Base-by-base conservation (phyloP, 2,329 filamentous ascomycete genomes). In the Dactylellina drechsleri region DNA sequence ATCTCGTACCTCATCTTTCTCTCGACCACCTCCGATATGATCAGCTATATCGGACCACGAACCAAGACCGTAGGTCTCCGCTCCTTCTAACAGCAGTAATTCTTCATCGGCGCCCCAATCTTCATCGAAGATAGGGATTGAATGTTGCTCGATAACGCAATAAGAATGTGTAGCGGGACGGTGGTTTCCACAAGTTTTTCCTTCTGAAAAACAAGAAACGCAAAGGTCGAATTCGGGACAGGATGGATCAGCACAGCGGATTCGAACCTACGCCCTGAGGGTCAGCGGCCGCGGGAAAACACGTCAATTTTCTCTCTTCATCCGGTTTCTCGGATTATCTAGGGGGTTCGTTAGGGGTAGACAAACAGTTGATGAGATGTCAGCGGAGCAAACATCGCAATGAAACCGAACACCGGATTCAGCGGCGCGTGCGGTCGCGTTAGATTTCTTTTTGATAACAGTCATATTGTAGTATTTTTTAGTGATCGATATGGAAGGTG, bases 101-200 rank as follows among this genome's bases (percentile, higher is more conserved):
- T 99, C 95, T 81, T 99, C 95, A 81, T 99, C 95, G 23, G 95
- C 95, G 61, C 95, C 95, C 95, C 95, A 99, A 80, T 97, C 93
- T 70, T 88, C 87, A 78, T 93, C 90, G 80, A 96, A 99, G 71
- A 99, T 98, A 0, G 95, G 95, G 58, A 99, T 96, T 0, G 94
- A 97, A 81, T 99, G 97, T 80, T 98, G 95, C 82, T 99, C 95
- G 78, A 99, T 97, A 40, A 99, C 95, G 77, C 92, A 91, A 82
- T 90, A 99, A 13, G 92, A 86, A 83, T 99, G 95, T 12, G 91
- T 91, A 4, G 89, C 87, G 6, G 95, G 94, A 78, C 96, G 90
- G 82, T 99, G 95, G 66, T 91, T 89, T 79, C 92, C 91, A 77
- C 92, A 92, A 53, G 87, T 86, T 79, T 92, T 88, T 77, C 92